Evolutionary conservation across 2,329 filamentous ascomycete genomes (phyloP).

Genomic region (Nakataea oryzae): DNA sequence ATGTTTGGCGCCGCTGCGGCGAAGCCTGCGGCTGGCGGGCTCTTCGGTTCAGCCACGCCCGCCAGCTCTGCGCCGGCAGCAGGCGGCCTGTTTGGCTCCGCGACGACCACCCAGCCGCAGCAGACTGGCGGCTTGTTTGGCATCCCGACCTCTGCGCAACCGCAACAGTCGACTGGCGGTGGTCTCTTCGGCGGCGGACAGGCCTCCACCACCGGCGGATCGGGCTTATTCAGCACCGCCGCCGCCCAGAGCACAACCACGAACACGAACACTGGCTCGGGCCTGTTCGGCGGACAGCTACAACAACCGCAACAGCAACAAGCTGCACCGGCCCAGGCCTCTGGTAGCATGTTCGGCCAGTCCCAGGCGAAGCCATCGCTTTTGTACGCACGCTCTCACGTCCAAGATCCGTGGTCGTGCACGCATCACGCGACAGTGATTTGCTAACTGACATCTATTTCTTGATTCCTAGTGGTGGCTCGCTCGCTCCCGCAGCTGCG

Average conservation of each 20-base stretch:
- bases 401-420: not conserved
- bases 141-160: not conserved
- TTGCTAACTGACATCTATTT: not conserved
- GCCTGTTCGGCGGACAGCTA: conserved; percentile 12
- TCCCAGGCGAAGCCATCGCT: conserved; percentile 17
- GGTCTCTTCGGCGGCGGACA: conserved; percentile 1
- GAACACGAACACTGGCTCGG: conserved; percentile 10
- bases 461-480: conserved; percentile 8
- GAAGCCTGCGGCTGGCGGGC: conserved; percentile 10
- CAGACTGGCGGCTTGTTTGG: conserved; percentile 11
- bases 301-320: conserved; percentile 8
- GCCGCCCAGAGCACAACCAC: too few species aligned
- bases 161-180: not conserved
- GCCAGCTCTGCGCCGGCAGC: conserved; percentile 15
- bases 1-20: conserved; percentile 18
- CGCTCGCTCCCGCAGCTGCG: conserved; percentile 9
- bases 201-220: conserved; percentile 7
- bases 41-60: conserved; percentile 18
- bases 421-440: not conserved
- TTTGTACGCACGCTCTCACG: not conserved
- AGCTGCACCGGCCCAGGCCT: conserved; percentile 7
- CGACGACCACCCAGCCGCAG: conserved; percentile 11
- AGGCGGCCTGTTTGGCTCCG: conserved; percentile 9
- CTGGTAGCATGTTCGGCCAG: conserved; percentile 10
- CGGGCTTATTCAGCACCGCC: conserved; percentile 15